These are phyloP conservation scores for Odontarrhena argentea DNA, from an alignment of 345 rosid genomes.

Conservation along the genomic window DNA sequence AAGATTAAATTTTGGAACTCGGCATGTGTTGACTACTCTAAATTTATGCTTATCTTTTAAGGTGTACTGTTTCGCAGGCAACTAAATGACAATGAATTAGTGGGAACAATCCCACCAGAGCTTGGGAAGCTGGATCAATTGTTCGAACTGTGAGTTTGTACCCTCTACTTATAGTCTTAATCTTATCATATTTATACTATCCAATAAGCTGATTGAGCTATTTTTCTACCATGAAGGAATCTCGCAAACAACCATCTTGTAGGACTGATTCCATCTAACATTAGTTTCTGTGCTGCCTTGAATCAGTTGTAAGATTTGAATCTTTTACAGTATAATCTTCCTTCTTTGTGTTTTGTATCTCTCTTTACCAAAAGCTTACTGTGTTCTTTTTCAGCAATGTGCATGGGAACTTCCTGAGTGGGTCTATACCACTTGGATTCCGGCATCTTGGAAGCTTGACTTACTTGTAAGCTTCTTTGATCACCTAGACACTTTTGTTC, in stretches of 20 bases:
- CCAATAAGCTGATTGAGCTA: not conserved
- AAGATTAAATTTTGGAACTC: conserved; percentile 29
- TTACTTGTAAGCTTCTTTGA: conserved; percentile 59
- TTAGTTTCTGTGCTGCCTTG: conserved; percentile 82
- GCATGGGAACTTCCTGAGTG: conserved; percentile 73
- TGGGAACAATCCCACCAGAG: conserved; percentile 83
- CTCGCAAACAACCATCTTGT: conserved; percentile 78
- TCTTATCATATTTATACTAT: not conserved
- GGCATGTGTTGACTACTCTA: not conserved
- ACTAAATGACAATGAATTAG: conserved; percentile 69
- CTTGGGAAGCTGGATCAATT: conserved; percentile 90
- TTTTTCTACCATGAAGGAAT: conserved; percentile 53
- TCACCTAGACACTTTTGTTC: not conserved
- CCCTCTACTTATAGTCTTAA: not conserved
- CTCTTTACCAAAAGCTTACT: not conserved
- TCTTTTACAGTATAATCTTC: not conserved
- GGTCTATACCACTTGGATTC: conserved; percentile 75
- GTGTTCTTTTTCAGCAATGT: conserved; percentile 59
- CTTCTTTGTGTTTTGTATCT: not conserved
- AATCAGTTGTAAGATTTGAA: conserved; percentile 73
- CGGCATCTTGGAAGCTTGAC: conserved; percentile 80
- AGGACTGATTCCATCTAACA: conserved; percentile 80
- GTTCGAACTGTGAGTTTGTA: conserved; percentile 76
- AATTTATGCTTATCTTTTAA: not conserved
- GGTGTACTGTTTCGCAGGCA: conserved; percentile 52